Base-by-base conservation (phyloP, 73 alveolate species). In the Paramecium bursaria region DNA sequence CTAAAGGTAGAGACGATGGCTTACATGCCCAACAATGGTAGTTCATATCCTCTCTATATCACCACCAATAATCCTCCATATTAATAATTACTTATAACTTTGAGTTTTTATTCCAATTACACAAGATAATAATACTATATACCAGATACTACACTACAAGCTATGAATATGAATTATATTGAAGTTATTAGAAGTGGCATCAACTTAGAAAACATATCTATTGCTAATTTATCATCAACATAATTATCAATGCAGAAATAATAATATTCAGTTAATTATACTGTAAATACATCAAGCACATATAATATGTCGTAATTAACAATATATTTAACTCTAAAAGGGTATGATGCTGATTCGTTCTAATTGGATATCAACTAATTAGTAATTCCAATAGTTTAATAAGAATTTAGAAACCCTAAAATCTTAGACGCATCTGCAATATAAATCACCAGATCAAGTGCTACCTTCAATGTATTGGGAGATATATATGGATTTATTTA, bases 61-160 rank as follows among this genome's bases (percentile, higher is more conserved):
- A 54, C 73, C 0, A 73, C 76, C n/a, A 61, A 61, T 14, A 79
- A 79, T 31, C 89, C 89, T 30, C 89, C 89, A 39, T 79, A 79
- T 31, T 42, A 61, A 22, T 46, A 73, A 6, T 35, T 79, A 14
- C 21, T 73, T 31, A 39, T 79, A 21, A 48, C 60, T 53, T 2
- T 79, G 6, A 30, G 89, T 25, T 79, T 79, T 51, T 44, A 79
- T 19, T 39, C 35, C 30, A 46, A 53, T 53, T 7, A 53, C 1
- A 54, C 85, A 3, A 73, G 89, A 31, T 50, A 79, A 35, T 30
- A 79, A 39, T 48, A 57, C 47, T 79, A 4, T 39, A 53, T 31
- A 17, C 51, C 75, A 21, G 75, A 54, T 23, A 27, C 33, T 13
- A 73, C 67, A 53, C 35, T 55, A 19, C 73, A 26, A 21, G 14